A percentile compares a stretch with the other conserved stretches of the same genome.
phyloP scores from a whole-genome alignment of 2,329 filamentous ascomycete species.

The Aureobasidium sp. region DNA sequence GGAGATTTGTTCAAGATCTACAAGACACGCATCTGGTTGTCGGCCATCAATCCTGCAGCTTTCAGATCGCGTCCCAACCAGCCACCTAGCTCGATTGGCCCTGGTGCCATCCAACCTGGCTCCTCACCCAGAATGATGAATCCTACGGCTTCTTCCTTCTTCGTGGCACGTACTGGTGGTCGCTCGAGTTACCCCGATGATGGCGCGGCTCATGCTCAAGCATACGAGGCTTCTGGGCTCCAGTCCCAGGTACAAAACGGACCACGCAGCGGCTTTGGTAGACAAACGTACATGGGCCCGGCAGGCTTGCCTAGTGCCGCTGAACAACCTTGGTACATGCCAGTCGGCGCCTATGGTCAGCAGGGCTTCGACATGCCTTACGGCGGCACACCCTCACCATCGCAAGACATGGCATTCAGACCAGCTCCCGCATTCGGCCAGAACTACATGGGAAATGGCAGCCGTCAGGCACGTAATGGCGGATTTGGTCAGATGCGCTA shows the following conservation, averaged over 20 bases:
- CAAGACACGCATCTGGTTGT: conserved; percentile 99
- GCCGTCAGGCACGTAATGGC: background rate
- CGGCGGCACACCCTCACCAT: background rate
- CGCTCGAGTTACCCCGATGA: conserved; percentile 14
- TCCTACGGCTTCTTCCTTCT: conserved; percentile 10
- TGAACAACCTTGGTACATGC: conserved; percentile 17
- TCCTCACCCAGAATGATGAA: conserved; percentile 38
- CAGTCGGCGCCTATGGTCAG: background rate
- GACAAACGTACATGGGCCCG: background rate
- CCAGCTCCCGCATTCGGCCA: conserved; percentile 2
- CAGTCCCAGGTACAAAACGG: conserved; percentile 5
- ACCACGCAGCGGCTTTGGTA: conserved; percentile 1
- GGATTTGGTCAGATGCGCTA: conserved; percentile 3
- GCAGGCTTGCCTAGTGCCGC: background rate
- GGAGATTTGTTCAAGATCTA: no score
- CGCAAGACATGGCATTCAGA: conserved; percentile 6
- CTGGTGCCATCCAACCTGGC: conserved; percentile 34
- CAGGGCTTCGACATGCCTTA: background rate
- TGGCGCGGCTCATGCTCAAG: background rate
- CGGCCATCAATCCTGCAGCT: conserved; percentile 96
- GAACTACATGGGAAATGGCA: conserved; percentile 1
- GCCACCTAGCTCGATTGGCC: conserved; percentile 39
- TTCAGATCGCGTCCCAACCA: conserved; percentile 58
- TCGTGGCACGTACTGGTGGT: background rate
- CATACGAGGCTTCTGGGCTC: background rate